phyloP scores from a whole-genome alignment of 768 basidiomycete species.

The Russula compacta region DNA sequence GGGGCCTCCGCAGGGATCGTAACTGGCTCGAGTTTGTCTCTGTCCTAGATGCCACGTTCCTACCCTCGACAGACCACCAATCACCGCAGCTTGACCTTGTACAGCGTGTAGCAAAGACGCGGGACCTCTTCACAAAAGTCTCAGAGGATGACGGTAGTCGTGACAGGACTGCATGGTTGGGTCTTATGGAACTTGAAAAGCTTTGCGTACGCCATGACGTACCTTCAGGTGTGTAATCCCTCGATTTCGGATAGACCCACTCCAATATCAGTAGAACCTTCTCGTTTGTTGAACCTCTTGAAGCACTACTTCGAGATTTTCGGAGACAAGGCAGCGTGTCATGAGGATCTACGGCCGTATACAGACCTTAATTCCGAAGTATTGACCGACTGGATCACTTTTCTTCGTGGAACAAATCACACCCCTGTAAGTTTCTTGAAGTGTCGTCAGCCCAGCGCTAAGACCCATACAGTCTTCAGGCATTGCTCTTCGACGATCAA shows the following conservation, averaged over 20 bases:
- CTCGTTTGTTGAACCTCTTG: constrained; percentile 40
- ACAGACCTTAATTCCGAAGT: constrained; percentile 41
- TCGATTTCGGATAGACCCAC: not conserved
- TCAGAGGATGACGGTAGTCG: constrained; percentile 55
- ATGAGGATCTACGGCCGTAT: constrained; percentile 75
- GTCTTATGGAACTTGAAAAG: constrained; percentile 66
- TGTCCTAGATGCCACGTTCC: constrained; percentile 59
- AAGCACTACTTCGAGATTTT: constrained; percentile 61
- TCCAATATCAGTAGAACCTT: constrained; percentile 32
- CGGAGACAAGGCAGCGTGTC: constrained; percentile 78
- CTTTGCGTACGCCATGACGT: constrained; percentile 42
- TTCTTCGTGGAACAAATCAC: constrained; percentile 40
- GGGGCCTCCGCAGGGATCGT: constrained; percentile 45
- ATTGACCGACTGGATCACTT: constrained; percentile 42
- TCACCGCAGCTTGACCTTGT: constrained; percentile 26
- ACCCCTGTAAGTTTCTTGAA: constrained; percentile 35
- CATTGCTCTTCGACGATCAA: constrained; percentile 51
- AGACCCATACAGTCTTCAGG: constrained; percentile 34
- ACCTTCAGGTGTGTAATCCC: constrained; percentile 34
- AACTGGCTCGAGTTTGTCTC: constrained; percentile 83
- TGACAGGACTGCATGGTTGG: constrained; percentile 69
- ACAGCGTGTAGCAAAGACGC: constrained; percentile 35
- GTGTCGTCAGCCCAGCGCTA: not conserved
- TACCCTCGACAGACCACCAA: constrained; percentile 30
- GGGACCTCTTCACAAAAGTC: constrained; percentile 46